These are phyloP conservation scores for Pseudopithomyces chartarum DNA, from an alignment of 2,329 filamentous ascomycete species.

Conservation along the genomic window DNA sequence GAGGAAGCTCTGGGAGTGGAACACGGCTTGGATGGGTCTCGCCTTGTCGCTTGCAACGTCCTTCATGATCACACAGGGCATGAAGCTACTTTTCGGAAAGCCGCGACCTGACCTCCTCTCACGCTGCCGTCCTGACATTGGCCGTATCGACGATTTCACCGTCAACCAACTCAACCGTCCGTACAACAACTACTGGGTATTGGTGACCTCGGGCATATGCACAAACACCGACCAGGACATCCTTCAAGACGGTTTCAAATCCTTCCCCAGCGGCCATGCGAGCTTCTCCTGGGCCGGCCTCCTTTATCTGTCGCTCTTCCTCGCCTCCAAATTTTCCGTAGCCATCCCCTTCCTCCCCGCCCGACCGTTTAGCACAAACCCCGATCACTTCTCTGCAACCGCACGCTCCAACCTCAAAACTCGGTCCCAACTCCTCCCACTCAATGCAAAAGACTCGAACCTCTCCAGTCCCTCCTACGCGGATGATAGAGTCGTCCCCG, in stretches of 20 bases:
- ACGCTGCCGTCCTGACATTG: conserved; percentile 77
- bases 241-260: conserved; percentile 83
- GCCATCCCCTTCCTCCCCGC: conserved; percentile 71
- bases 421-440: conserved; percentile 22
- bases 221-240: conserved; percentile 62
- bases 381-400: conserved; percentile 54
- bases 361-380: conserved; percentile 53
- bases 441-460: conserved; percentile 29
- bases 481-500: conserved; percentile 52
- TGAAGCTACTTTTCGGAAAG: conserved; percentile 76
- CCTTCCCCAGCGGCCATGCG: conserved; percentile 79
- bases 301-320: conserved; percentile 83
- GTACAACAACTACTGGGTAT: conserved; percentile 62
- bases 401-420: conserved; percentile 38
- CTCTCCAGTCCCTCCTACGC: conserved; percentile 17
- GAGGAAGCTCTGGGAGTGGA: conserved; percentile 88
- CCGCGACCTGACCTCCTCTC: conserved; percentile 68
- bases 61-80: conserved; percentile 81
- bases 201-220: conserved; percentile 82
- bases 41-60: conserved; percentile 72
- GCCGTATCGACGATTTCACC: conserved; percentile 56
- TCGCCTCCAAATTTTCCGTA: conserved; percentile 81
- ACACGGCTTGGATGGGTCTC: conserved; percentile 83
- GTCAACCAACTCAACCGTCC: conserved; percentile 56
- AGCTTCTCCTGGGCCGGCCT: conserved; percentile 79